Evolutionary conservation across 345 rosid genomes (phyloP), one percentile per base, ranked within the genome.

Genomic region (Eucalyptus fibrosa): DNA sequence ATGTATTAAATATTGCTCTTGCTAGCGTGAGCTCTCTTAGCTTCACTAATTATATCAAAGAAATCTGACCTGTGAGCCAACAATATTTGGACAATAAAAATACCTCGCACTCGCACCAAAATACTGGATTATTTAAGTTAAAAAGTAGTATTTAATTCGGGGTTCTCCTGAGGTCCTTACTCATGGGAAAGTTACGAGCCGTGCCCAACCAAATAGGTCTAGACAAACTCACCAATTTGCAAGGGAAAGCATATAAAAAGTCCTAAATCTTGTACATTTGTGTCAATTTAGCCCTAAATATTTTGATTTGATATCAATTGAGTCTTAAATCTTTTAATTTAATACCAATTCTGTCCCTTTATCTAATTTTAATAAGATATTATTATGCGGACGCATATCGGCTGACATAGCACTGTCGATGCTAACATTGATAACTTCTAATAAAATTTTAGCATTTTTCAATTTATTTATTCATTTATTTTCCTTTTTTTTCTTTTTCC

Each of bases 381-480:
- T 53, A 0, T 24, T 0, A 56, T 1, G 3, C 0, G 3, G 59
- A 55, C 0, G 26, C 11, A 1, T 11, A 0, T 56, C 3, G 0
- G 6, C 1, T 23, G 6, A 56, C 28, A 24, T 56, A 24, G 12
- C 62, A 56, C 1, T 24, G 1, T 56, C 3, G 6, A 0, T 1
- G 30, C 19, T 24, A 24, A 18, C 10, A 53, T 19, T 18, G 0
- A 17, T 53, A 53, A 8, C 11, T 56, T 56, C 24, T 56, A 56
- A 56, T 56, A 56, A 24, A 2, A 26, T 56, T 56, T 24, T 24
- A 24, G 7, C 13, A 24, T 56, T 56, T 56, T 56, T 10, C 2
- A 24, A 23, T 24, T 56, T 56, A 56, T 56, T 55, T 55, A 9
- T 56, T 56, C 1, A 23, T 56, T 56, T 53, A 2, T 50, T 50